Conservation (phyloP, 441 rosid genomes). For the Populus tomentosa region DNA sequence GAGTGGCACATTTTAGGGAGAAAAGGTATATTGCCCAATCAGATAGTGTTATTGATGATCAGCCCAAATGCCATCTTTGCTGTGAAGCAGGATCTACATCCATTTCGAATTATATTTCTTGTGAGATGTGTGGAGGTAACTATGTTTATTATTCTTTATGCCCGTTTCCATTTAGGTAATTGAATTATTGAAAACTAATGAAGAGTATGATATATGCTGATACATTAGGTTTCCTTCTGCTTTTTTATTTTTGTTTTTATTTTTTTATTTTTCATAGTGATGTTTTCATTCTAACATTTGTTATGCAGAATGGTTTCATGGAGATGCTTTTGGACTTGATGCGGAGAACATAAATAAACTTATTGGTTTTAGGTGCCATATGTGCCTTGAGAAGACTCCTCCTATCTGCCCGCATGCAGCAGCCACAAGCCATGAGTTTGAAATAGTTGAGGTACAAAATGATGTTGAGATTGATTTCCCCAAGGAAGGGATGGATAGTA, state of each 20-base stretch:
- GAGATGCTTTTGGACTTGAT: conserved; percentile 79
- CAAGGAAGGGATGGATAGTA: conserved; percentile 15
- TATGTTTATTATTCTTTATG: not conserved
- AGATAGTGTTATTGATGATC: no score
- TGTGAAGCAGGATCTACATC: no score
- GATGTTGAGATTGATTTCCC: conserved; percentile 15
- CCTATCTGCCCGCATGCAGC: conserved; percentile 51
- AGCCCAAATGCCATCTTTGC: no score
- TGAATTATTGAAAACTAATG: not conserved
- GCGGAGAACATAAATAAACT: conserved; percentile 48
- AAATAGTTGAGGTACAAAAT: conserved; percentile 32
- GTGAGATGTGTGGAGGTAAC: conserved; percentile 75
- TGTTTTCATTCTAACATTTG: conserved; percentile 8
- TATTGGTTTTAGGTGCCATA: conserved; percentile 85
- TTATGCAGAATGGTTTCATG: conserved; percentile 94
- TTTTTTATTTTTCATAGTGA: not conserved
- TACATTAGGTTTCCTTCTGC: not conserved
- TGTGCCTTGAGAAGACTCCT: conserved; percentile 52
- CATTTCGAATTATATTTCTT: conserved; percentile 42
- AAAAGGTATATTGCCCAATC: conserved; percentile 27
- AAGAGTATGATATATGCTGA: not conserved
- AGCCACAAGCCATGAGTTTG: conserved; percentile 26
- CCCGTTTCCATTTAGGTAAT: not conserved
- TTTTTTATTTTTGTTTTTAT: no score
- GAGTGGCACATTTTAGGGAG: conserved; percentile 53